phyloP scores from a whole-genome alignment of 2,329 filamentous ascomycete species.

The Clonostachys solani region DNA sequence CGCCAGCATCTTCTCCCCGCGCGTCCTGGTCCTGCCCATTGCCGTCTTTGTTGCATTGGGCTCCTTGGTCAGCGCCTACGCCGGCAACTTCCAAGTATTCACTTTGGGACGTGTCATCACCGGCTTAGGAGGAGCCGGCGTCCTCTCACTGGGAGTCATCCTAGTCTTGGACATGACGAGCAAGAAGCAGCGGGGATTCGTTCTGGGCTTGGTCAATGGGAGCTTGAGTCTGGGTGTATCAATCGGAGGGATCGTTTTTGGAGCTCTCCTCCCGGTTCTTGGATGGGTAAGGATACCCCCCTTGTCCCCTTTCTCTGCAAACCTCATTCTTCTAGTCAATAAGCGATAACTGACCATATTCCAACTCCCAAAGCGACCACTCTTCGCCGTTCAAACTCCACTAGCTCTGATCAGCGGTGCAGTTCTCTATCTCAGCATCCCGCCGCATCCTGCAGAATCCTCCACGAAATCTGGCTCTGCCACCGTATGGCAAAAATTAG shows the following conservation, averaged over 20 bases:
- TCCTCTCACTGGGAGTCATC: conserved; percentile 71
- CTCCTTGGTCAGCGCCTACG: conserved; percentile 58
- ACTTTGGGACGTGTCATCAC: conserved; percentile 64
- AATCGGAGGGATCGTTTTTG: conserved; percentile 66
- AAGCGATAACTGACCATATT: conserved; percentile 2
- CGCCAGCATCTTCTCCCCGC: conserved; percentile 68
- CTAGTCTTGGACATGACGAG: conserved; percentile 71
- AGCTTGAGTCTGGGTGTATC: conserved; percentile 69
- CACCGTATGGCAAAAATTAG: conserved; percentile 49
- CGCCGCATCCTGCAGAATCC: conserved; percentile 18
- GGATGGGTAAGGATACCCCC: conserved; percentile 59
- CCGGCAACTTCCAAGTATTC: conserved; percentile 56
- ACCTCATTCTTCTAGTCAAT: background rate
- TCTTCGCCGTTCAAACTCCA: conserved; percentile 72
- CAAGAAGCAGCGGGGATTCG: conserved; percentile 64
- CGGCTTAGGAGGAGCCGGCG: conserved; percentile 66
- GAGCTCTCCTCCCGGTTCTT: conserved; percentile 54
- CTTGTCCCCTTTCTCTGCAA: too few species aligned
- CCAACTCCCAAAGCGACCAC: conserved; percentile 45
- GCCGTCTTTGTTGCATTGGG: conserved; percentile 56
- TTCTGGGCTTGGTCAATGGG: conserved; percentile 70
- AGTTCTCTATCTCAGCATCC: conserved; percentile 62
- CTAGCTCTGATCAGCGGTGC: conserved; percentile 56
- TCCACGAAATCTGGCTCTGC: background rate
- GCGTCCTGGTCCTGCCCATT: conserved; percentile 59